Percentiles rank a stretch among this genome's conserved stretches.
Conservation (phyloP, 1,284 basidiomycete genomes). For the Ustilago bromivora region DNA sequence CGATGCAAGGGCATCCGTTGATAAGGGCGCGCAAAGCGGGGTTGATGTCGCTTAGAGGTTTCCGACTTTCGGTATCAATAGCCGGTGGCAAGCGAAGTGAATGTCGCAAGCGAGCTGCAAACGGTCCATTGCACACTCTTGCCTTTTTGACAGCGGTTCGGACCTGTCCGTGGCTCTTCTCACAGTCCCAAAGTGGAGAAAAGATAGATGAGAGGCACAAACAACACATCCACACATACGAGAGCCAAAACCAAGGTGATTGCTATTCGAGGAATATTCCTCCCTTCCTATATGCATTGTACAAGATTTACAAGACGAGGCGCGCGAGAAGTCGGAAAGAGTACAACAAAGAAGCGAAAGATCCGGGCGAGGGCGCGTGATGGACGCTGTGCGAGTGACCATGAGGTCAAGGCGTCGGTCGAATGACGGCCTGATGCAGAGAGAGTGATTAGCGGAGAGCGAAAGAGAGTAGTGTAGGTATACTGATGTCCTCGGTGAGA, state of each 20-base stretch:
- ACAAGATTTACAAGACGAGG: conserved; percentile 26
- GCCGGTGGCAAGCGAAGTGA: not conserved
- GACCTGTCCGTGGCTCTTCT: too few relatives aligned
- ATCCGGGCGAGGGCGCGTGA: conserved; percentile 1
- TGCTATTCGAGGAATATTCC: conserved; percentile 14
- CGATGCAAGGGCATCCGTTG: not conserved
- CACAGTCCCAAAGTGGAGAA: too few relatives aligned
- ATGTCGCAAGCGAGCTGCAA: conserved; percentile 4
- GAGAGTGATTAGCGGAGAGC: conserved; percentile 3
- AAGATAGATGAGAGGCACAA: too few relatives aligned
- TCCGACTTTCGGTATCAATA: not conserved
- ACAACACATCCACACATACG: not conserved
- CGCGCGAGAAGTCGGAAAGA: not conserved
- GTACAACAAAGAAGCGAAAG: conserved; percentile 1
- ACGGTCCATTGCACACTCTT: not conserved
- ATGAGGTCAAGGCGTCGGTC: conserved; percentile 9
- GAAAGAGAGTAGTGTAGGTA: not conserved
- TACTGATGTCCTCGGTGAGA: not conserved
- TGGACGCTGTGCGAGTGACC: conserved; percentile 19
- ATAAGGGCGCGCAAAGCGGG: not conserved
- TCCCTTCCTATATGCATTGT: conserved; percentile 14
- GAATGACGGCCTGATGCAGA: conserved; percentile 3
- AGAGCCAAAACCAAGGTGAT: conserved; percentile 1
- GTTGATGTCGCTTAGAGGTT: not conserved
- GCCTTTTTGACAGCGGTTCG: not conserved